These are phyloP conservation scores for Scheffersomyces lignosus DNA, from an alignment of 805 yeast species.

Conservation along the genomic window DNA sequence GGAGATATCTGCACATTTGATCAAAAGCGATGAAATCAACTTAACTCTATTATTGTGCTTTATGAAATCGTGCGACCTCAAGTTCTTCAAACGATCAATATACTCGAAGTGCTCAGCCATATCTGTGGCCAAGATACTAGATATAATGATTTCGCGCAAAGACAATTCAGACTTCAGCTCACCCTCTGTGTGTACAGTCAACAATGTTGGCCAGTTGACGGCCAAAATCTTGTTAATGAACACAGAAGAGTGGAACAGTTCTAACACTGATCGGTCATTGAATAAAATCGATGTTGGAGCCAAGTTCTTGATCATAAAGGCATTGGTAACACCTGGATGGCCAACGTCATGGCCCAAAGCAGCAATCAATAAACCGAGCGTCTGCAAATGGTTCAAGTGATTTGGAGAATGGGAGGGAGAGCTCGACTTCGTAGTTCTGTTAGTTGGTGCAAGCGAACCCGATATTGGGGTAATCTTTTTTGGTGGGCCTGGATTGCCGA, in stretches of 20 bases:
- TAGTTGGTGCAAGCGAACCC: constrained; percentile 10
- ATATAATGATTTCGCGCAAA: constrained; percentile 30
- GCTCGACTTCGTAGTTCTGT: constrained; percentile 6
- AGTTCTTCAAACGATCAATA: constrained; percentile 48
- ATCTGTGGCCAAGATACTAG: constrained; percentile 63
- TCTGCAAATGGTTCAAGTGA: constrained; percentile 42
- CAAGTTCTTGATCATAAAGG: constrained; percentile 55
- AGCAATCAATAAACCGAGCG: constrained; percentile 66
- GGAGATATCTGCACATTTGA: constrained; percentile 95
- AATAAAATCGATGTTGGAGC: constrained; percentile 67
- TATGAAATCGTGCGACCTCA: constrained; percentile 17
- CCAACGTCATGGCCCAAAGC: constrained; percentile 95
- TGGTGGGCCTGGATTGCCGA: background rate
- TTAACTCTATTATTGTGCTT: constrained; percentile 23
- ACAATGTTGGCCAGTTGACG: constrained; percentile 38
- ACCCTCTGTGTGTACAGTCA: constrained; percentile 35
- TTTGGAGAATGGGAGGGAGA: constrained; percentile 9
- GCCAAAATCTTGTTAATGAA: constrained; percentile 45
- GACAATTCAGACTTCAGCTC: constrained; percentile 13
- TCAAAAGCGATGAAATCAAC: constrained; percentile 64
- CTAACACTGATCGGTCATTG: constrained; percentile 70
- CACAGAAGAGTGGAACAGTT: constrained; percentile 74
- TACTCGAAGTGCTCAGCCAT: constrained; percentile 87
- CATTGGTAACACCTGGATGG: constrained; percentile 94
- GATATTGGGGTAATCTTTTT: constrained; percentile 13